Percentiles rank a stretch among this genome's conserved stretches.
phyloP scores from a whole-genome alignment of 2,329 filamentous ascomycete species.

The Myriangium duriaei region DNA sequence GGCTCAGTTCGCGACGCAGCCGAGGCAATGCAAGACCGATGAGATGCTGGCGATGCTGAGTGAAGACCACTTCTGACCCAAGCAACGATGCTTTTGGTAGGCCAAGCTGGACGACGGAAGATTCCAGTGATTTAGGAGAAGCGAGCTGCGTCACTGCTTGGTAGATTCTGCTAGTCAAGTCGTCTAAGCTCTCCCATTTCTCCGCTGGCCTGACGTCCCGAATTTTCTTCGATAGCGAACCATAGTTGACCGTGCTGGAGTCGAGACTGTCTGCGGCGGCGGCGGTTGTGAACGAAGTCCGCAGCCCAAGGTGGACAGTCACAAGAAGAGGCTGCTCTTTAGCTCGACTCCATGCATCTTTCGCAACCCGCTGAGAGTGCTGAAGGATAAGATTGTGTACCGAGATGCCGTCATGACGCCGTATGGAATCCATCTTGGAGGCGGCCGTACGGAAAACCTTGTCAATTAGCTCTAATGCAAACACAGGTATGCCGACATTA shows the following conservation, averaged over 20 bases:
- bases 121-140: conserved; percentile 6
- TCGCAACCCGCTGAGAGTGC: conserved; percentile 38
- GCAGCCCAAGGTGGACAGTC: conserved; percentile 47
- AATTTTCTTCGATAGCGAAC: conserved; percentile 54
- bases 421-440: conserved; percentile 2
- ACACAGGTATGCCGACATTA: too few relatives aligned
- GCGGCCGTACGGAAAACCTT: too few relatives aligned
- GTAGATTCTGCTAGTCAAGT: conserved; percentile 8
- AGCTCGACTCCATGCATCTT: conserved; percentile 56
- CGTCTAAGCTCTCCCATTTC: conserved; percentile 8
- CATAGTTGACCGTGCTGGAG: conserved; percentile 65
- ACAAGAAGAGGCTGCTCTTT: conserved; percentile 51
- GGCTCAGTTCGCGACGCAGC: conserved; percentile 26
- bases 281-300: conserved; percentile 42
- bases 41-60: conserved; percentile 18
- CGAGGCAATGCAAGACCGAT: conserved; percentile 12
- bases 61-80: conserved; percentile 47
- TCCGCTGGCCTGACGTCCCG: conserved; percentile 10
- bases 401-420: conserved; percentile 31
- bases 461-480: too few relatives aligned
- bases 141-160: conserved; percentile 9
- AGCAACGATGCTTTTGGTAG: conserved; percentile 59
- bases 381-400: conserved; percentile 49
- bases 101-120: conserved; percentile 24
- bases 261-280: conserved; percentile 49